phyloP scores from a whole-genome alignment of 371 early-diverging fungal species.

The Actinomortierella ambigua region DNA sequence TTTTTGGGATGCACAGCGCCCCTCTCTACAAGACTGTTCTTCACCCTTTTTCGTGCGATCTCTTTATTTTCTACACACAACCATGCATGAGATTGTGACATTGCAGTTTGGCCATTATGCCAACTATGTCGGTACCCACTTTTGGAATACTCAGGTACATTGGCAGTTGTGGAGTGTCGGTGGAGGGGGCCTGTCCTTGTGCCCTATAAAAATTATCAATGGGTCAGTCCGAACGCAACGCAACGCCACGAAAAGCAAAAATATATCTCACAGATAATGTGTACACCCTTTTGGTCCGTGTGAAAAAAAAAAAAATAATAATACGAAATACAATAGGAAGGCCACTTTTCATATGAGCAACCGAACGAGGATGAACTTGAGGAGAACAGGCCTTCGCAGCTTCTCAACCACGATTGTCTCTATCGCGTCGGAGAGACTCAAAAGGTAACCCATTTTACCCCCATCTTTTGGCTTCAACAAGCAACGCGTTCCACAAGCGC shows the following conservation, averaged over 20 bases:
- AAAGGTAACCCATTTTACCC: no score
- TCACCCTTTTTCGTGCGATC: not conserved
- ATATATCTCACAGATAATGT: conserved; percentile 7
- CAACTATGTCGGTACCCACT: conserved; percentile 90
- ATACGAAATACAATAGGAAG: conserved; percentile 35
- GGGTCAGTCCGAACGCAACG: conserved; percentile 29
- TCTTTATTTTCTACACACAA: not conserved
- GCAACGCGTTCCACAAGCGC: no score
- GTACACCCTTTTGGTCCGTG: no score
- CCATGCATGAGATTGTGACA: conserved; percentile 86
- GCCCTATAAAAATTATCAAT: conserved; percentile 54
- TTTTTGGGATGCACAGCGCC: no score
- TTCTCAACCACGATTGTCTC: conserved; percentile 40
- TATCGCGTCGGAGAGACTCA: conserved; percentile 35
- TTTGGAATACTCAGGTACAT: conserved; percentile 87
- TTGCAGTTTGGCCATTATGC: conserved; percentile 86
- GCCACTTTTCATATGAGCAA: conserved; percentile 41
- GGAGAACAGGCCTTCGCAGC: conserved; percentile 19
- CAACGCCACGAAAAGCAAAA: conserved; percentile 17
- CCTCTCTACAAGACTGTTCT: not conserved
- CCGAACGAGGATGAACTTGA: conserved; percentile 21
- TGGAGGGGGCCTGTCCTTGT: not conserved
- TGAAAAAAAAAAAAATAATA: no score
- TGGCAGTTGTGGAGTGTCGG: not conserved
- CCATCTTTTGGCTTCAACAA: no score